phyloP scores from a whole-genome alignment of 2,329 filamentous ascomycete genomes.

The Penicillium occitanis region DNA sequence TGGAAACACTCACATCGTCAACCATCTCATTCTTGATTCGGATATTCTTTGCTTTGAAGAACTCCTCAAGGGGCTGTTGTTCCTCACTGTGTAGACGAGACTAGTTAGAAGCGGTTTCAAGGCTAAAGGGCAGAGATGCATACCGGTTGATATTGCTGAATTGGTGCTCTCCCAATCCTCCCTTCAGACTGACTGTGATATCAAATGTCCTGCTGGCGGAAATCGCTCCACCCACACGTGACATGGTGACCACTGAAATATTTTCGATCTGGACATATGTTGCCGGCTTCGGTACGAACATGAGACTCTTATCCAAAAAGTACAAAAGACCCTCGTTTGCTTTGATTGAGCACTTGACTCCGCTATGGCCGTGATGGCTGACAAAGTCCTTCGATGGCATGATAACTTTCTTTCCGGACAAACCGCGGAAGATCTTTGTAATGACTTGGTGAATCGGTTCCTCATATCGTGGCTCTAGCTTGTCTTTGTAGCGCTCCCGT shows the following conservation, averaged over 20 bases:
- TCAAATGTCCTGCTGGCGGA: constrained; percentile 95
- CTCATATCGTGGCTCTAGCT: constrained; percentile 85
- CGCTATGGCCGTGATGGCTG: constrained; percentile 84
- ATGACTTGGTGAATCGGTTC: constrained; percentile 91
- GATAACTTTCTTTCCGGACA: constrained; percentile 93
- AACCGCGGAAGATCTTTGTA: constrained; percentile 88
- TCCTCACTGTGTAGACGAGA: constrained; percentile 63
- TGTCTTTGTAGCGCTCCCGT: constrained; percentile 83
- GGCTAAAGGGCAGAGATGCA: constrained; percentile 24
- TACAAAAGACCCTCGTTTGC: constrained; percentile 97
- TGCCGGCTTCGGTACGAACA: constrained; percentile 97
- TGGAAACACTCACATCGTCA: constrained; percentile 69
- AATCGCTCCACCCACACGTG: constrained; percentile 88
- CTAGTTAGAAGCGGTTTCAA: constrained; percentile 24
- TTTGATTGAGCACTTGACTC: constrained; percentile 99
- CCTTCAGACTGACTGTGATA: constrained; percentile 89
- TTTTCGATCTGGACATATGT: constrained; percentile 97
- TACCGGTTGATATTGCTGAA: constrained; percentile 98
- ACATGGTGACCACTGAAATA: constrained; percentile 88
- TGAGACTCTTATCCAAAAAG: constrained; percentile 96
- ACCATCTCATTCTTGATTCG: constrained; percentile 99
- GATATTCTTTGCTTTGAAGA: constrained; percentile 94
- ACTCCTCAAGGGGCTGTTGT: constrained; percentile 91
- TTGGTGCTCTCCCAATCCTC: constrained; percentile 80
- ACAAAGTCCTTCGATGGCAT: constrained; percentile 92